phyloP scores from a whole-genome alignment of 129 eudicot genomes.

The Arctium minus region DNA sequence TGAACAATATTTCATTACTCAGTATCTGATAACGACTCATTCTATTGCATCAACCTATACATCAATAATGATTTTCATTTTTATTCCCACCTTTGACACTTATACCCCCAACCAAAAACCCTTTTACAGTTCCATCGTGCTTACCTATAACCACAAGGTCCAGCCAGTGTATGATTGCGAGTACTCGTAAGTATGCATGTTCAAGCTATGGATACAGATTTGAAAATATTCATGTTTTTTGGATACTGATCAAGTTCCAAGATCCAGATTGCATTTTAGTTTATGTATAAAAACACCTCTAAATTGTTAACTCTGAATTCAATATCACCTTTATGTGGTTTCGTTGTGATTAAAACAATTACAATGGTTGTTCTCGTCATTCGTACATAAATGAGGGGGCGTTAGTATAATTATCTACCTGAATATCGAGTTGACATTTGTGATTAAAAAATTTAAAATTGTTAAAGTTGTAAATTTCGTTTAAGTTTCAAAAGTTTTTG shows the following conservation, averaged over 20 bases:
- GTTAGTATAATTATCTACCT: neutral
- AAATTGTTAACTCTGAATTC: neutral
- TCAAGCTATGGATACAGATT: neutral
- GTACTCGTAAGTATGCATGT: neutral
- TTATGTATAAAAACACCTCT: neutral
- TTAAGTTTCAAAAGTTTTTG: neutral
- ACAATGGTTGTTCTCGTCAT: neutral
- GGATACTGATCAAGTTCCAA: neutral
- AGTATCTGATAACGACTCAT: too few relatives aligned
- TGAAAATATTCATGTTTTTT: neutral
- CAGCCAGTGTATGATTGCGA: neutral
- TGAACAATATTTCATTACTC: too few relatives aligned
- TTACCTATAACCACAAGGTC: too few relatives aligned
- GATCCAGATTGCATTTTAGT: neutral
- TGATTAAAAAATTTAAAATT: neutral
- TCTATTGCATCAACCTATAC: too few relatives aligned
- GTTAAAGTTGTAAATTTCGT: neutral
- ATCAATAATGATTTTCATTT: too few relatives aligned
- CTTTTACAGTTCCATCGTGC: too few relatives aligned
- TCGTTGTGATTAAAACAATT: neutral
- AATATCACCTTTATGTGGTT: neutral
- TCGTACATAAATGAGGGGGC: neutral
- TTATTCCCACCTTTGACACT: too few relatives aligned
- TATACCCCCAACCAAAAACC: too few relatives aligned
- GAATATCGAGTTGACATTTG: neutral